Percentiles rank a stretch among this genome's conserved stretches.
phyloP scores from a whole-genome alignment of 306 rosid species.

The Castanea crenata region DNA sequence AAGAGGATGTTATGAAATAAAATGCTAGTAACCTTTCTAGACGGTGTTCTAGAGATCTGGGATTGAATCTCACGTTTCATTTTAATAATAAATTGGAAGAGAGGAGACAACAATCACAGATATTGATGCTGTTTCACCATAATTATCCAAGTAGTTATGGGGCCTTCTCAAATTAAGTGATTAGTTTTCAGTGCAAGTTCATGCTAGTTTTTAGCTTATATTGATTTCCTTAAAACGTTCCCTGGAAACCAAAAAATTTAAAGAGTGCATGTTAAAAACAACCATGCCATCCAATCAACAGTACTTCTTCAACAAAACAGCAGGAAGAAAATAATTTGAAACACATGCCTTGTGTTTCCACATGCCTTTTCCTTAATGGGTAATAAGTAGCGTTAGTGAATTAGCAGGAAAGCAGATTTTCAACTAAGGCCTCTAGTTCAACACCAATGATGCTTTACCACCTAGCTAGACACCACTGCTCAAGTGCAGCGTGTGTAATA shows the following conservation, averaged over 20 bases:
- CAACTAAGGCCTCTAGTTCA: not conserved
- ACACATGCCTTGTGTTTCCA: not conserved
- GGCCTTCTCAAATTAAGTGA: not conserved
- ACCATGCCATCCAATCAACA: not conserved
- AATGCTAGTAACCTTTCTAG: not conserved
- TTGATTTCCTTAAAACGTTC: not conserved
- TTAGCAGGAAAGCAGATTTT: not conserved
- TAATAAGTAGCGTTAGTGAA: not conserved
- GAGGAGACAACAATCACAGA: not conserved
- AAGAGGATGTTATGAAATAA: not conserved
- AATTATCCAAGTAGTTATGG: not conserved
- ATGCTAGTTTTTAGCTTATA: not conserved
- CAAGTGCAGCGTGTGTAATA: not conserved
- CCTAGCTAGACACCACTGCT: not conserved
- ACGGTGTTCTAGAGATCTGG: not conserved
- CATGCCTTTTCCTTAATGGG: not conserved
- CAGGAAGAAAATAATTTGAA: not conserved
- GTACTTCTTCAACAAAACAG: not conserved
- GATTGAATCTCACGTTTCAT: not conserved
- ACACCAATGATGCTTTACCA: not conserved
- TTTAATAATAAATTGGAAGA: not conserved
- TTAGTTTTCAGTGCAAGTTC: not conserved
- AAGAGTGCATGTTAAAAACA: not conserved
- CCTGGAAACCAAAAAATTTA: not conserved
- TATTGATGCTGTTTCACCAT: not conserved